Conservation (phyloP, 164 flowering plant species). For the Vitis vinifera region DNA sequence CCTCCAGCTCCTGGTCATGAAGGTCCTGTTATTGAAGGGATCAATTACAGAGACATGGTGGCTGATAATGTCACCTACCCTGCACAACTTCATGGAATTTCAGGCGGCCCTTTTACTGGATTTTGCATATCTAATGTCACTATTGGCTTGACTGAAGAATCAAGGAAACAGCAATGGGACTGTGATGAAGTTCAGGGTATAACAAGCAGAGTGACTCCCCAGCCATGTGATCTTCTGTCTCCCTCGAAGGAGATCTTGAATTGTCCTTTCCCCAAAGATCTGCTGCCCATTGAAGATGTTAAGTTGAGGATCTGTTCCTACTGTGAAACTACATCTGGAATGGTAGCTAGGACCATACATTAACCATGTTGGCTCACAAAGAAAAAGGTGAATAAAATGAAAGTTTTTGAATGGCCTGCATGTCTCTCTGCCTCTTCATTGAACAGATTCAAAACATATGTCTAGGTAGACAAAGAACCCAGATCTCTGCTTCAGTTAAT, state of each 20-base stretch:
- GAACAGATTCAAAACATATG: no score
- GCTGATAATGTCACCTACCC: slow-evolving; percentile 61
- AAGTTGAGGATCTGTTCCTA: slow-evolving; percentile 27
- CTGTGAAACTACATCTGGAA: no score
- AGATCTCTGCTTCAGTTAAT: no score
- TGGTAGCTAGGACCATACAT: no score
- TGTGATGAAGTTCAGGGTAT: slow-evolving; percentile 59
- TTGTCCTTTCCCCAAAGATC: slow-evolving; percentile 53
- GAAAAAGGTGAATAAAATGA: no score
- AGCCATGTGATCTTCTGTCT: slow-evolving; percentile 45
- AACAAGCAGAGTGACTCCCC: slow-evolving; percentile 21
- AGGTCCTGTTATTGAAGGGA: slow-evolving; percentile 21
- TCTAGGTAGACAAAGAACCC: no score
- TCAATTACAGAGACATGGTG: slow-evolving; percentile 55
- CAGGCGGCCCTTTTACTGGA: slow-evolving; percentile 45
- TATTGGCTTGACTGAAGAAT: slow-evolving; percentile 27
- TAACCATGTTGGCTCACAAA: no score
- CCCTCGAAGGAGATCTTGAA: slow-evolving; percentile 23
- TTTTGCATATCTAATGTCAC: slow-evolving; percentile 77
- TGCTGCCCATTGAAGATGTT: slow-evolving; percentile 50
- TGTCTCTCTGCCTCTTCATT: no score
- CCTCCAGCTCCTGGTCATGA: slow-evolving; percentile 38
- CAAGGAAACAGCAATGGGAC: slow-evolving; percentile 64
- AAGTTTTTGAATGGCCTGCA: no score
- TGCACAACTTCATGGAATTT: slow-evolving; percentile 56